Evolutionary conservation across 768 basidiomycete genomes (phyloP).

Genomic region (Grammothele lineata): DNA sequence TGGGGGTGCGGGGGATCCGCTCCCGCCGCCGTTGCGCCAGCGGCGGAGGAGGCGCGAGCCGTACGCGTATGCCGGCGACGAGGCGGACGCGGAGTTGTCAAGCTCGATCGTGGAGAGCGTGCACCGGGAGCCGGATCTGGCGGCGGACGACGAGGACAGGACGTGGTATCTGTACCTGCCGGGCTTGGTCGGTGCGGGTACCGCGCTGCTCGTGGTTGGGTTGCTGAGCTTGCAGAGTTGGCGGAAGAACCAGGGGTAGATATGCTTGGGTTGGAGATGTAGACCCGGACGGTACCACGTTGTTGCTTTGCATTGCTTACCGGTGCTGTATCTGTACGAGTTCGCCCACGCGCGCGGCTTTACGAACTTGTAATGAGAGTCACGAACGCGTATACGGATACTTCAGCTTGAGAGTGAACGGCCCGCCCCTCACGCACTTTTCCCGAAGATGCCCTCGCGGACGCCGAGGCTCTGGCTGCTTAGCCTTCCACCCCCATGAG

Average conservation of each 20-base stretch:
- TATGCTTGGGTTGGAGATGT: background rate
- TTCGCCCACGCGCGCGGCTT: no score
- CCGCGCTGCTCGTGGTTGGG: slow-evolving; percentile 74
- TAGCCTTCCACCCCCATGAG: slow-evolving; percentile 12
- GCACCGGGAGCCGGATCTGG: slow-evolving; percentile 34
- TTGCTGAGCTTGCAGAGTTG: slow-evolving; percentile 66
- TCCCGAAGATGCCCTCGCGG: no score
- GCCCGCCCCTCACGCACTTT: no score
- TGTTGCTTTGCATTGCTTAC: no score
- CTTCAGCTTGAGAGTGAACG: no score
- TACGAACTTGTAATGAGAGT: no score
- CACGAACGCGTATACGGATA: no score
- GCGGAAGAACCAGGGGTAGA: slow-evolving; percentile 30
- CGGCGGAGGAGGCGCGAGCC: slow-evolving; percentile 14
- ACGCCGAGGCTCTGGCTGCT: no score
- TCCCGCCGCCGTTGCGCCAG: slow-evolving; percentile 16
- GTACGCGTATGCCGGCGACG: slow-evolving; percentile 7
- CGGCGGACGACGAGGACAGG: slow-evolving; percentile 54
- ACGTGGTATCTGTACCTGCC: slow-evolving; percentile 82
- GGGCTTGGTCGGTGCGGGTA: slow-evolving; percentile 79
- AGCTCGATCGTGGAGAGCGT: slow-evolving; percentile 48
- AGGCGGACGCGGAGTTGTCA: slow-evolving; percentile 41
- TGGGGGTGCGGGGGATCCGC: slow-evolving; percentile 17
- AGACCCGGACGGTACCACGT: no score
- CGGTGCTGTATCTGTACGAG: no score